Evolutionary conservation across 371 early-diverging fungal genomes (phyloP), one percentile per base, ranked within the genome.

Genomic region (Dinochytrium kinnereticum): DNA sequence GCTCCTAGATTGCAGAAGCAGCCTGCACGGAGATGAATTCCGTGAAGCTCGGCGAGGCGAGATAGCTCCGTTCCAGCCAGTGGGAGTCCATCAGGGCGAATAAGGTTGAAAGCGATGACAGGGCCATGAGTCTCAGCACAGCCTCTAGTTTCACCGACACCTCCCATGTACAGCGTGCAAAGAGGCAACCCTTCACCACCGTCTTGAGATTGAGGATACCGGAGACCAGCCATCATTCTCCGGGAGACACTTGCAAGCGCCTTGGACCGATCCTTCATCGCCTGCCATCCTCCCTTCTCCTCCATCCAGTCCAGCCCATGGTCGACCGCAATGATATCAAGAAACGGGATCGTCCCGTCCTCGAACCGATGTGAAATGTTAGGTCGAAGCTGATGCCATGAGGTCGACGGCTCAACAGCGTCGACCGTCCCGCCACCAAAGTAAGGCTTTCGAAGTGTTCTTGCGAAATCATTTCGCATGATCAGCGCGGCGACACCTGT

Each of bases 1-100:
- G 91, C 89, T 31, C 93, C 93, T 0, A 92, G 90, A 69, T 93
- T 93, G 82, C 93, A 93, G 75, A 89, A 89, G 37, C 90, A 83
- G 0, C 93, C 93, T 0, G 88, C 73, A 0, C 93, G 86, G 24
- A 93, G 67, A 68, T 90, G 88, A 44, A 93, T 88, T 17, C 86
- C 80, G 30, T 85, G 78, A 76, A 86, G 80, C 36, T 80, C 75
- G 1, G 92, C 91, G 66, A 92, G 78, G 24, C 83, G 73, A 70
- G 87, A 85, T 3, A 92, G 90, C 40, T 86, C 84, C 26, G 82
- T 75, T 64, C 85, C 86, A 2, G 90, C 88, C 34, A 92, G 80
- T 67, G 75, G 84, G 0, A 68, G 57, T 2, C 87, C 88, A 70
- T 87, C 83, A 30, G 79, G 68, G 13, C 83, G 78, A 65, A 76